These are phyloP conservation scores for Zoysia pacifica DNA, from an alignment of 176 grass and related monocot genomes.

Conservation along the genomic window DNA sequence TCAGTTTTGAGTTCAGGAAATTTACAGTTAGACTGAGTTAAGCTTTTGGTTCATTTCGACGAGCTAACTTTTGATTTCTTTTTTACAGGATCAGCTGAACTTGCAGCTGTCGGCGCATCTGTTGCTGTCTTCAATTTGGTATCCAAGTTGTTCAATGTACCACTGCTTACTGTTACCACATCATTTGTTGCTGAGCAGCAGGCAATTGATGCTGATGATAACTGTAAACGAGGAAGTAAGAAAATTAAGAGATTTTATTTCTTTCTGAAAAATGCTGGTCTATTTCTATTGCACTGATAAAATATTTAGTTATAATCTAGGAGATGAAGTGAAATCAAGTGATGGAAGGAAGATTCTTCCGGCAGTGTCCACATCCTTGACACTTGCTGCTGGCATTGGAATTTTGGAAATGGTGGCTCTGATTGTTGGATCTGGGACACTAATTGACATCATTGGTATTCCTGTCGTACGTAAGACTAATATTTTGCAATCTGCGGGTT, in stretches of 20 bases:
- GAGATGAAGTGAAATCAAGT: constrained; percentile 28
- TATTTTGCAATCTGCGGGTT: background rate
- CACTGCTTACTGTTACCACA: constrained; percentile 87
- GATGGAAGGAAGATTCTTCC: constrained; percentile 69
- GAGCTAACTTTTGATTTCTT: background rate
- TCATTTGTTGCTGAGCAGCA: constrained; percentile 94
- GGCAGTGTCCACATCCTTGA: constrained; percentile 79
- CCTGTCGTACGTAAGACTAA: constrained; percentile 67
- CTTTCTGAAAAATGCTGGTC: background rate
- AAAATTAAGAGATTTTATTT: background rate
- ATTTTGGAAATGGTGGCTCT: constrained; percentile 61
- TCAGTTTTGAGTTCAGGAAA: background rate
- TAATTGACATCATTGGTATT: constrained; percentile 84
- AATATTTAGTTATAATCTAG: constrained; percentile 41
- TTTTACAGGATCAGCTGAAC: constrained; percentile 41
- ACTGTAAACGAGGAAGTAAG: constrained; percentile 20
- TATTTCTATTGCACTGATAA: constrained; percentile 1
- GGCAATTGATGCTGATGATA: constrained; percentile 37
- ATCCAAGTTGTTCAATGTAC: constrained; percentile 87
- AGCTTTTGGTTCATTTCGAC: background rate
- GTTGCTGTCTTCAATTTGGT: constrained; percentile 89
- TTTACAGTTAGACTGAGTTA: background rate
- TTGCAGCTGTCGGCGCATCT: constrained; percentile 82
- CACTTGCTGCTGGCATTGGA: constrained; percentile 75
- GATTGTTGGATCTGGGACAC: constrained; percentile 56